phyloP scores from a whole-genome alignment of 768 basidiomycete species.

The Kondoa malvinella region DNA sequence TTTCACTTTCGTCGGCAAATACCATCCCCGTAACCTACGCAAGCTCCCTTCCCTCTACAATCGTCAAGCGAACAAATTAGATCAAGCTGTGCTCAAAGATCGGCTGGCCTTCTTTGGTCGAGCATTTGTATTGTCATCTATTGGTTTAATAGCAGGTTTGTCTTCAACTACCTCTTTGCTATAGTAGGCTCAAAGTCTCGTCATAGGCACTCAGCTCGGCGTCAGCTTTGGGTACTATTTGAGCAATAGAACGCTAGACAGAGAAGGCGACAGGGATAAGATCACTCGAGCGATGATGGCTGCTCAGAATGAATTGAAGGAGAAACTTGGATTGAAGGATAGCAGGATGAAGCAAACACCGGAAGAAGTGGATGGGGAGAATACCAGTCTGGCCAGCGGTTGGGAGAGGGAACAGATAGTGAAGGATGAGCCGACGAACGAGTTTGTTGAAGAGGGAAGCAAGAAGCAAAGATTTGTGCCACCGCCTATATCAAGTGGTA shows the following conservation, averaged over 20 bases:
- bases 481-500: neutral
- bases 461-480: neutral
- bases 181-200: too few relatives aligned
- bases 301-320: neutral
- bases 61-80: neutral
- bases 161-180: too few relatives aligned
- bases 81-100: neutral
- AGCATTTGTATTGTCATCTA: neutral
- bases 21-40: neutral
- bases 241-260: neutral
- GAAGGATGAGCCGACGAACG: neutral
- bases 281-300: neutral
- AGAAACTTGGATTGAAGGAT: neutral
- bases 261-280: neutral
- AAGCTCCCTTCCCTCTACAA: neutral
- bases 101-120: neutral
- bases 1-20: neutral
- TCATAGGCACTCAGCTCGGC: neutral
- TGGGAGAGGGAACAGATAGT: neutral
- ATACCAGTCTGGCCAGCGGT: neutral
- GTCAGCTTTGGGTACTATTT: neutral
- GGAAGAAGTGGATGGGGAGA: neutral
- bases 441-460: neutral
- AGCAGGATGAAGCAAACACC: too few relatives aligned
- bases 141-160: neutral